phyloP scores from a whole-genome alignment of 164 flowering plant species.

The Aristolochia fimbriata region DNA sequence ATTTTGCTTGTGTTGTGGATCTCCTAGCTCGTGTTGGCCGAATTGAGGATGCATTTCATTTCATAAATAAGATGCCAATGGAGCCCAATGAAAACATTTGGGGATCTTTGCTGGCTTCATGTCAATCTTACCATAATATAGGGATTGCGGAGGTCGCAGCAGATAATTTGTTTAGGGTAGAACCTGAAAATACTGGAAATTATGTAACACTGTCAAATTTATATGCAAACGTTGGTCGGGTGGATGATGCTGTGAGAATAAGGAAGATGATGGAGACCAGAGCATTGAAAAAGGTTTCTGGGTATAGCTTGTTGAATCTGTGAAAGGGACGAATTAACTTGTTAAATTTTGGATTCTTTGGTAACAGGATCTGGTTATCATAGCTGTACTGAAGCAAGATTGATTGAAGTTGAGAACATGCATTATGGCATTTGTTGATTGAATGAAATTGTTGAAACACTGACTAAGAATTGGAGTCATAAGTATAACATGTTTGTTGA shows the following conservation, averaged over 20 bases:
- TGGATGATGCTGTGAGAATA: conserved; percentile 35
- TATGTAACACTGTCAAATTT: conserved; percentile 45
- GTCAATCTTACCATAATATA: conserved; percentile 28
- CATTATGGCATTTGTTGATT: too few species aligned
- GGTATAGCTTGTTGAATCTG: conserved; percentile 28
- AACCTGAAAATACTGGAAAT: conserved; percentile 45
- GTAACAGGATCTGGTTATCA: too few species aligned
- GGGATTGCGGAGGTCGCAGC: conserved; percentile 33
- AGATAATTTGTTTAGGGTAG: conserved; percentile 35
- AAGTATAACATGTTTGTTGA: too few species aligned
- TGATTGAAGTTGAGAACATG: too few species aligned
- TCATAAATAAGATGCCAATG: conserved; percentile 29
- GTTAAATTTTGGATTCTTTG: too few species aligned
- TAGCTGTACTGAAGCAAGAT: too few species aligned
- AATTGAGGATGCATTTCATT: conserved; percentile 33
- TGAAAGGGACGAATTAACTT: conserved; percentile 1
- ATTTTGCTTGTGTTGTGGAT: conserved; percentile 46
- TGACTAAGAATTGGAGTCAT: too few species aligned
- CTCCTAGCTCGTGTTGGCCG: conserved; percentile 37
- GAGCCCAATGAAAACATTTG: conserved; percentile 35
- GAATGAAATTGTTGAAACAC: too few species aligned
- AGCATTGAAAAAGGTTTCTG: conserved; percentile 36
- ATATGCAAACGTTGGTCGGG: conserved; percentile 35
- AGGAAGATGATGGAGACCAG: conserved; percentile 40
- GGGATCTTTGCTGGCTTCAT: conserved; percentile 46